Base-by-base conservation (phyloP, 495 filamentous ascomycete genomes). In the Penicillium turbatum region DNA sequence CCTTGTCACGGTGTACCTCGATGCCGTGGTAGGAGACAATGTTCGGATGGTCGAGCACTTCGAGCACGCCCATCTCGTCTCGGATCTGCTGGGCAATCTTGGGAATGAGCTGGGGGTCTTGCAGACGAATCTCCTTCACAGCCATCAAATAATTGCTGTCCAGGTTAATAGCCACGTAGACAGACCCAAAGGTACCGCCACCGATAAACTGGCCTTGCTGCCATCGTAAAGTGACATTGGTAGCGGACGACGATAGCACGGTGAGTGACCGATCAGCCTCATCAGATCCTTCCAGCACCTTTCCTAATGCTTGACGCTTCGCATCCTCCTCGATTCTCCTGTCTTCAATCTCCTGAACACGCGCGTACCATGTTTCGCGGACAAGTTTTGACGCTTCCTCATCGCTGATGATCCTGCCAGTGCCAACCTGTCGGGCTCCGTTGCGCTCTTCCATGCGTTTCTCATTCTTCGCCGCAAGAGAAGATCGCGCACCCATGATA, bases 1-100 rank as follows among this genome's bases (percentile, higher is more conserved):
- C 95, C 62, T 96, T 96, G 75, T 98, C 93, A 35, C 93, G 83
- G 69, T 97, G 93, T 3, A 97, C 93, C 67, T 98, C 93, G 62
- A 98, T 97, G 43, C 93, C 93, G 62, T 92, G 92, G 71, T 98
- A 98, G 6, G 89, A 90, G 6, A 98, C 93, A 39, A 98, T 92
- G 64, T 98, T 97, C 7, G 95, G 95, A 64, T 97, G 93, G 63
- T 97, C 90, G 21, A 98, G 79, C 0, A 96, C 85, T 71, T 97
- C 92, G 12, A 98, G 77, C 16, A 98, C 93, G 40, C 85, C 85
- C 92, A 97, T 97, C 68, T 98, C 93, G 64, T 98, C 93, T 32
- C 89, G 84, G 65, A 98, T 97, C 62, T 96, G 91, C 27, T 82
- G 81, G 6, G 92, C 91, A 60, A 98, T 92, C 57, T 85, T 90